Evolutionary conservation across 2,329 filamentous ascomycete genomes (phyloP).

Genomic region (Claviceps lovelessii): DNA sequence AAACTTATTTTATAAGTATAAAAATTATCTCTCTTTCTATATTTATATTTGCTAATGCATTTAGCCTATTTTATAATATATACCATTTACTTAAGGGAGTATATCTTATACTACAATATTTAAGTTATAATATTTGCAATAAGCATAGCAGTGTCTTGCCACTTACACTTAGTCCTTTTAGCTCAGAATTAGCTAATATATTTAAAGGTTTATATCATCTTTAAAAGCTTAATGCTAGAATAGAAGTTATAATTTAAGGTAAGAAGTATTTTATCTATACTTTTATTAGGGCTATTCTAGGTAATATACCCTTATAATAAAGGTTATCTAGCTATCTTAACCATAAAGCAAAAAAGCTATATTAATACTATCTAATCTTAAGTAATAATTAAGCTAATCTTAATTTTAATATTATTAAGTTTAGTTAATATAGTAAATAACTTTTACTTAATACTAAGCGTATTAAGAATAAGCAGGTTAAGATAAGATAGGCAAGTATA

Average conservation of each 20-base stretch:
- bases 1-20: background rate
- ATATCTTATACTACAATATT: background rate
- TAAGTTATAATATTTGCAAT: too few species aligned
- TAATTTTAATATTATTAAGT: background rate
- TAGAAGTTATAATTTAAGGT: background rate
- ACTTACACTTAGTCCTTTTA: too few species aligned
- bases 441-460: background rate
- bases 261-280: background rate
- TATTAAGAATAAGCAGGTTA: background rate
- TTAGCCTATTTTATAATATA: background rate
- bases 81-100: background rate
- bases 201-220: background rate
- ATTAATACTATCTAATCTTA: background rate
- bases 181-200: background rate
- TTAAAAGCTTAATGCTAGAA: background rate
- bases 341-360: background rate
- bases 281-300: background rate
- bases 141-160: too few species aligned
- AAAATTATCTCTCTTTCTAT: background rate
- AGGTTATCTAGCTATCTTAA: background rate
- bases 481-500: too few species aligned
- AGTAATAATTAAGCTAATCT: background rate
- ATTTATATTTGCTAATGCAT: background rate
- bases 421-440: background rate
- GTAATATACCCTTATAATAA: background rate